Base-by-base conservation (phyloP, 2,329 filamentous ascomycete species). In the Hirsutella thompsonii region DNA sequence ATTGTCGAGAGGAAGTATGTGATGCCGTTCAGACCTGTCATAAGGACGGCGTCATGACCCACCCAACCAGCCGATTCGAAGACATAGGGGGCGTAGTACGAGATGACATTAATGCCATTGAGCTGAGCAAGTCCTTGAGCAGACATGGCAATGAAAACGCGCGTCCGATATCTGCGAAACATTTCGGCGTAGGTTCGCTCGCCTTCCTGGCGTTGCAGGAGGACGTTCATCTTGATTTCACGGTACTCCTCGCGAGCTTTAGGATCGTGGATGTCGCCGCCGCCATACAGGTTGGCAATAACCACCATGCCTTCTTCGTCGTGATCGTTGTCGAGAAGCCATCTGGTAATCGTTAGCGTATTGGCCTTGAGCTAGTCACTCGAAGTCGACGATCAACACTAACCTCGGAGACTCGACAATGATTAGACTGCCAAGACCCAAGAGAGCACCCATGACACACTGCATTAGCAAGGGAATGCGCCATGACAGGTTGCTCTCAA, bases 31-130 rank as follows among this genome's bases (percentile, higher is more conserved):
- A 96, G 86, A 42, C 92, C 92, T 6, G 92, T 94, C 92, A 96
- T 96, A 46, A 96, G 73, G 47, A 96, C 84, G 5, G 92, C 92
- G 44, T 87, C 74, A 50, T 90, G 86, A 21, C 90, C 92, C 42
- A 77, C 66, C 92, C 90, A 96, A n/a, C 92, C 90, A 30, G 92
- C 92, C 44, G 89, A 89, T 63, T 95, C 89, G 54, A 98, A 96
- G 14, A 96, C 90, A 42, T 93, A 79, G 0, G 92, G 92, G 1
- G 92, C 92, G 57, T 98, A 98, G 70, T 96, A 98, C 1, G 90
- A 96, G 48, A 98, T 98, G 58, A 98, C 92, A 63, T 98, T 98
- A 68, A 98, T 98, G 49, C 92, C 92, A 66, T 96, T 96, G 41
- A 98, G 77, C 63, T 98, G 92, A 21, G 92, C 92, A 49, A 98